These are phyloP conservation scores for Pilobolus umbonatus DNA, from an alignment of 192 early-diverging fungal genomes.

Conservation along the genomic window DNA sequence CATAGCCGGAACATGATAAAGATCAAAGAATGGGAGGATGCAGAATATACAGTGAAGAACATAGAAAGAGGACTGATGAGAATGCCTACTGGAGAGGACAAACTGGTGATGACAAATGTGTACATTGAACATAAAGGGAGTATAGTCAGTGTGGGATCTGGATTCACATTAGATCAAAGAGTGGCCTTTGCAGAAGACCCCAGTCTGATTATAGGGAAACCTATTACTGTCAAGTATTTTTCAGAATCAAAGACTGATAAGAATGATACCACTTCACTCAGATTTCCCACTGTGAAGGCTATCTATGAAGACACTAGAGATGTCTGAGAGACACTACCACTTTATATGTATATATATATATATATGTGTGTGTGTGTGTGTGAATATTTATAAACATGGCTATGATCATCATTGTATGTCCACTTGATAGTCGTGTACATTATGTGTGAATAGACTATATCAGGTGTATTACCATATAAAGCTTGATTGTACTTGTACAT, in stretches of 20 bases:
- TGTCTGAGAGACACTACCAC: neutral
- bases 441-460: no score
- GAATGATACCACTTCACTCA: constrained; percentile 24
- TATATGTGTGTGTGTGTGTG: no score
- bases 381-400: no score
- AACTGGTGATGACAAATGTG: constrained; percentile 38
- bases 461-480: no score
- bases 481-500: no score
- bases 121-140: constrained; percentile 42
- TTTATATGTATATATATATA: no score
- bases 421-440: no score
- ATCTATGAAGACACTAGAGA: constrained; percentile 34
- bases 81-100: constrained; percentile 33
- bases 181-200: constrained; percentile 41
- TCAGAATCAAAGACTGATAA: constrained; percentile 35
- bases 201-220: constrained; percentile 42
- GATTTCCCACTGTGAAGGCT: constrained; percentile 52
- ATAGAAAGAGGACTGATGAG: constrained; percentile 42
- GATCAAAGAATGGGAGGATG: constrained; percentile 50
- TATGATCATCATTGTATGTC: no score
- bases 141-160: constrained; percentile 51
- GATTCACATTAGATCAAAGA: constrained; percentile 41
- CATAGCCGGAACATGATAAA: constrained; percentile 44
- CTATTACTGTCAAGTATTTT: constrained; percentile 49
- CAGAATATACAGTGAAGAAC: constrained; percentile 42